These are phyloP conservation scores for Saccharomycopsis oosterbeekiorum DNA, from an alignment of 805 yeast species.

Conservation along the genomic window DNA sequence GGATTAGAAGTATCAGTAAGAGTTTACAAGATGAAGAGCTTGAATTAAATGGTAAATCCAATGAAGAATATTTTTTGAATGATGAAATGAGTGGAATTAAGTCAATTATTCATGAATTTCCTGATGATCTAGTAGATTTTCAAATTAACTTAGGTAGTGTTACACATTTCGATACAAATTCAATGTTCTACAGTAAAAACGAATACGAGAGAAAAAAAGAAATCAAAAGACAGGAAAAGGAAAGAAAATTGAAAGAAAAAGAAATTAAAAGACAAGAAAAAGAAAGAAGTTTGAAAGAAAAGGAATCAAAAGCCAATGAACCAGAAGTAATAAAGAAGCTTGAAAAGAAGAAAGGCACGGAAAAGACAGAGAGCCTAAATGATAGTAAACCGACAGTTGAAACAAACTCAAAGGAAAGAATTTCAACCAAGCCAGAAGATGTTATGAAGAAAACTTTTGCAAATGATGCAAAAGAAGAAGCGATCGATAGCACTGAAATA, in stretches of 20 bases:
- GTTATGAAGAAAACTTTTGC: neutral
- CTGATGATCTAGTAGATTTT: conserved; percentile 25
- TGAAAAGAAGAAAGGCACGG: neutral
- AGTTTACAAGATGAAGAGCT: conserved; percentile 19
- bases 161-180: conserved; percentile 22
- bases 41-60: conserved; percentile 9
- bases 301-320: neutral
- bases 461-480: neutral
- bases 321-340: neutral
- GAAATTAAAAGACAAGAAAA: neutral
- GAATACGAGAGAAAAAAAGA: neutral
- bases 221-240: neutral
- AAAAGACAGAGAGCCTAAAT: neutral
- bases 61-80: conserved; percentile 8
- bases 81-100: neutral
- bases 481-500: neutral
- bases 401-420: neutral
- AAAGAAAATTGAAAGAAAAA: neutral
- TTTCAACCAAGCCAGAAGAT: neutral
- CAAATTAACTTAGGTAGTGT: conserved; percentile 23
- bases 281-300: neutral
- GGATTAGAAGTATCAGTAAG: conserved; percentile 50
- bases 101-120: conserved; percentile 20
- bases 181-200: conserved; percentile 3
- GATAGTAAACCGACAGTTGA: neutral